Evolutionary conservation across 2,329 filamentous ascomycete genomes (phyloP), one percentile per base, ranked within the genome.

Genomic region (Volutella citrinella): DNA sequence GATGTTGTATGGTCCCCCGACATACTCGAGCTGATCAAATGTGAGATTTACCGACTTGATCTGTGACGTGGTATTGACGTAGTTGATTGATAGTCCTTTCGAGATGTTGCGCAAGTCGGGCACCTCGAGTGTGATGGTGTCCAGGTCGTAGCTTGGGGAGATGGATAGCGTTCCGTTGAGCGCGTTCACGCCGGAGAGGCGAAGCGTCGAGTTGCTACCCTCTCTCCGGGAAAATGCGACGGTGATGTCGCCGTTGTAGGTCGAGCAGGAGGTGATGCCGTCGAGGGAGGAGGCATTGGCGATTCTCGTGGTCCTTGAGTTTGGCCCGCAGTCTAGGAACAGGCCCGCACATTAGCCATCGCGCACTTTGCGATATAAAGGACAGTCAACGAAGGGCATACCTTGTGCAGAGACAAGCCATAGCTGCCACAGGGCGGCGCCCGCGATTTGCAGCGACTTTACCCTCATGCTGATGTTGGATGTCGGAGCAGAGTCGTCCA

Each of bases 31-130:
- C 19, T 14, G 19, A 3, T 13, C 19, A 14, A 30, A 30, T 7
- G 28, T 30, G 19, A 12, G 17, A 15, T 30, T 30, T 19, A 30
- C 28, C 13, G 10, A 21, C 6, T 12, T 15, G 21, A 30, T 22
- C 13, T 19, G 18, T n/a, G 28, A 30, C 12, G 28, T 30, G 13
- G 28, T 23, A 8, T 30, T 30, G 15, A 22, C 18, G 28, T 30
- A 30, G 10, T 18, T 13, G 7, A 30, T 19, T 4, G 11, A 16
- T 19, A 30, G 19, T 4, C 17, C 28, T 14, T 30, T 10, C 8
- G 28, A 22, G 8, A 30, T 30, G 12, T 30, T 30, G 18, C 28
- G 28, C 4, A 30, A 13, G n/a, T 22, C 23, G 7, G 18, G 19
- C 10, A 20, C 28, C n/a, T 22, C 28, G 12, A 30, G 10, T 16